phyloP scores from a whole-genome alignment of 257 asterid species.

The Striga asiatica region DNA sequence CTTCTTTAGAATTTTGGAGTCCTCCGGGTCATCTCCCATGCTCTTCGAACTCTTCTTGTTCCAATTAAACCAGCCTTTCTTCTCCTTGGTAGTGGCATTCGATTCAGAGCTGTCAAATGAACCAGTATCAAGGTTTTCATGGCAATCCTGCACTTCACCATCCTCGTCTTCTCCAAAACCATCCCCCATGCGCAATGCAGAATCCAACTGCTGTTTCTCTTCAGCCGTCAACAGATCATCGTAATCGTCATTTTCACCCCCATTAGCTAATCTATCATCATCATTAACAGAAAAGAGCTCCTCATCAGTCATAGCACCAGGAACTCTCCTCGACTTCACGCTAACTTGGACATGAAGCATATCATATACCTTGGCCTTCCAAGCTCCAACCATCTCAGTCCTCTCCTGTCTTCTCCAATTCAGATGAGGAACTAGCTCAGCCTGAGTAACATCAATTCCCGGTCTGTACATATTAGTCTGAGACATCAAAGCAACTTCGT shows the following conservation, averaged over 20 bases:
- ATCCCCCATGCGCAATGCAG: conserved; percentile 81
- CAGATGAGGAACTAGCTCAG: conserved; percentile 84
- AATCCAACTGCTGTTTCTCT: conserved; percentile 82
- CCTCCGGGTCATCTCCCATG: conserved; percentile 66
- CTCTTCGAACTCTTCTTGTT: conserved; percentile 70
- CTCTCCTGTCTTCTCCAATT: conserved; percentile 98
- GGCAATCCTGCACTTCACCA: conserved; percentile 56
- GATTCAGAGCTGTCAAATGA: conserved; percentile 68
- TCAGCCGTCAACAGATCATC: conserved; percentile 93
- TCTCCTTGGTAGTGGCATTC: conserved; percentile 63
- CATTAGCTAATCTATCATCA: conserved; percentile 55
- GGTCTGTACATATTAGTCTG: conserved; percentile 99
- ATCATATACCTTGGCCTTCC: conserved; percentile 95
- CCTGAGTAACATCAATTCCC: conserved; percentile 97
- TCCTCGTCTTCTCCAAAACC: conserved; percentile 71
- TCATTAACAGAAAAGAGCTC: conserved; percentile 83
- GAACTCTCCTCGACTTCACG: conserved; percentile 96
- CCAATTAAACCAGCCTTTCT: conserved; percentile 95
- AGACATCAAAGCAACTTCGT: conserved; percentile 95
- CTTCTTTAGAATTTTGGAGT: conserved; percentile 65
- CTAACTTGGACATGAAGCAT: conserved; percentile 95
- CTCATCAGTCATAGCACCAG: conserved; percentile 99
- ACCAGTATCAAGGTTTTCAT: conserved; percentile 49
- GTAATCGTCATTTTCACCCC: conserved; percentile 52
- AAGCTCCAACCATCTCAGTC: conserved; percentile 85